Evolutionary conservation across 2,329 filamentous ascomycete species (phyloP), one percentile per base, ranked within the genome.

Genomic region (Epichloe brachyelytri): DNA sequence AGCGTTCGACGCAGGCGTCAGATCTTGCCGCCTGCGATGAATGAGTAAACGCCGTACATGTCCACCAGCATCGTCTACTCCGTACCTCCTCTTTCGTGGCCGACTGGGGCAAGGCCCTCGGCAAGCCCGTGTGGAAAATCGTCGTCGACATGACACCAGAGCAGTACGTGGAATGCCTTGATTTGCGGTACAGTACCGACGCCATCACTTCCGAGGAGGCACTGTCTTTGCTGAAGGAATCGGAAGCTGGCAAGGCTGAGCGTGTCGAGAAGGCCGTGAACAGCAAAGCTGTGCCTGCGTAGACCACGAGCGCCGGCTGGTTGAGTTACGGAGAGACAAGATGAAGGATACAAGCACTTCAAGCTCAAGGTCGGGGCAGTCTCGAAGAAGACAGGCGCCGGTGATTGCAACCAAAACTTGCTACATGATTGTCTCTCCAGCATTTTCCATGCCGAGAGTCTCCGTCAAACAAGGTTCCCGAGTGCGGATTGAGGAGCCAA

Each of bases 171-270:
- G 71, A 76, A 53, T 91, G 89, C 71, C 90, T 96, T 64, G 90
- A 95, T 70, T 96, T 95, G 73, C 78, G 89, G 47, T 95, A 96
- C 70, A 94, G 95, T 67, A 93, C 86, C 22, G 89, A 95, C 68
- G 88, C 88, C n/a, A 75, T 95, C 57, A 95, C 88, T 0, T 87
- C 86, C 0, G 83, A 88, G 40, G 89, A 95, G 67, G 88, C 88
- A 0, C 65, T 95, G 38, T 74, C 73, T 20, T 73, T 95, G 63
- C 73, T 95, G 43, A 78, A 76, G 59, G 77, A 78, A 61, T 70
- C 77, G 20, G 82, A 87, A 67, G 58, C 66, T 1, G 83, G 80
- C 39, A 95, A 95, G 73, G 73, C 76, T 37, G 71, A 80, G 62
- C 77, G 90, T 50, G 71, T 95, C 22, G 70, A 78, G 59, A 86